These are phyloP conservation scores for Phytophthora hibernalis DNA, from an alignment of 352 stramenopile genomes.

Conservation along the genomic window DNA sequence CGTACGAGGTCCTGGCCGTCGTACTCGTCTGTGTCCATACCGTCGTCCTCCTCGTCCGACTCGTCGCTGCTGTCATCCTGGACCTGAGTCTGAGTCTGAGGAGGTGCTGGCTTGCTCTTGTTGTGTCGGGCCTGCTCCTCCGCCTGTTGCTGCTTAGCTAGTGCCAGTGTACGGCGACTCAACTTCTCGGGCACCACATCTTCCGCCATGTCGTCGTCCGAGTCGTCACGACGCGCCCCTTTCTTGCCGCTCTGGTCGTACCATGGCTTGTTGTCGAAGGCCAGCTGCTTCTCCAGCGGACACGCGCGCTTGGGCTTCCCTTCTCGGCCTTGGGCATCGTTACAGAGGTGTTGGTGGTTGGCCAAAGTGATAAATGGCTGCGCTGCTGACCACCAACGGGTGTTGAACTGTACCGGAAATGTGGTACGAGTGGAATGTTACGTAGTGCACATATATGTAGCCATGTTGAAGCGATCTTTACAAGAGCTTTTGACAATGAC, in stretches of 20 bases:
- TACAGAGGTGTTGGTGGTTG: constrained; percentile 10
- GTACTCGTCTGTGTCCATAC: constrained; percentile 90
- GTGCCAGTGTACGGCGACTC: constrained; percentile 79
- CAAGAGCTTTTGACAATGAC: constrained; percentile 6
- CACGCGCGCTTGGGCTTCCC: constrained; percentile 85
- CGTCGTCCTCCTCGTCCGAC: constrained; percentile 77
- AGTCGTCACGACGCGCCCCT: constrained; percentile 48
- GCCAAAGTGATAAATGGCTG: constrained; percentile 39
- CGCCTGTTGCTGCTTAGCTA: constrained; percentile 81
- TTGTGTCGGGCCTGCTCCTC: constrained; percentile 69
- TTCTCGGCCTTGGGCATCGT: constrained; percentile 76
- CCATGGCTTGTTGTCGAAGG: constrained; percentile 88
- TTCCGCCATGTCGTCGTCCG: constrained; percentile 64
- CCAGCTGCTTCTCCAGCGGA: constrained; percentile 88
- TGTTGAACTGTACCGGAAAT: neutral
- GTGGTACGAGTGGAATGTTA: neutral
- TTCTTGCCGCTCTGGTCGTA: constrained; percentile 61
- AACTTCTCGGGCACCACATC: constrained; percentile 85
- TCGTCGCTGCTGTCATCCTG: constrained; percentile 71
- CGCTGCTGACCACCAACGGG: constrained; percentile 35
- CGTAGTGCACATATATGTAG: constrained; percentile 16
- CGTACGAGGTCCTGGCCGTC: constrained; percentile 90
- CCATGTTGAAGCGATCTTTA: constrained; percentile 29
- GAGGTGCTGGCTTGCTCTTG: constrained; percentile 37
- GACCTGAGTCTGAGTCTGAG: constrained; percentile 27